Evolutionary conservation across 345 rosid species (phyloP), one percentile per base, ranked within the genome.

Genomic region (Ricinus communis): DNA sequence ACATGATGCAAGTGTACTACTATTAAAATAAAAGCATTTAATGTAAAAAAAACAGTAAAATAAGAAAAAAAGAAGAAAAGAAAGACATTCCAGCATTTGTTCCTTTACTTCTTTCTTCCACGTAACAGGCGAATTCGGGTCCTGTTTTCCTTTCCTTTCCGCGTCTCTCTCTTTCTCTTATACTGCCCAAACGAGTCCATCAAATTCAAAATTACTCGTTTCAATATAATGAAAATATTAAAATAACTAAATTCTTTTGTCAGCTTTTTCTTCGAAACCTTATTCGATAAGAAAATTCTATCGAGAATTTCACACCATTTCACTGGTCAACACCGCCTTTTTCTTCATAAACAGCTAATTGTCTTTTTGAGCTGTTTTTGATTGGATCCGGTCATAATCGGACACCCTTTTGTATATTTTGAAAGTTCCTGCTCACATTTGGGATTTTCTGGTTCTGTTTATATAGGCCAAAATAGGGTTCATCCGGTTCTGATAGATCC

Each of bases 321-420:
- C 10, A 59, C 55, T 52, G 77, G 82, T 80, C 82, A 84, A 68
- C 62, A 74, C 28, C 47, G 53, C 28, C 63, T 14, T 14, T 21
- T 52, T 68, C 62, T 27, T 43, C 43, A 50, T 56, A 2, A 47
- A 38, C 63, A 68, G 81, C 79, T 56, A 14, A 28, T n/a, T 52
- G 55, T 30, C 9, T 8, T 33, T 70, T 64, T 9, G 62, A 59
- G 57, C 62, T 71, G 52, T 64, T 52, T 68, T 69, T 62, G 66
- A 25, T 77, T 72, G 77, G 83, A 77, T 81, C 80, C 52, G 80
- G 76, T 77, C 81, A 22, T 38, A 61, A 43, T 66, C 14, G 2
- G 69, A 56, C 22, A 21, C 65, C 79, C 72, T 2, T 65, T 58
- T 70, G 36, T 41, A 40, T 22, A 22, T 56, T 73, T 71, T 12